Conservation (phyloP, 176 grass and related monocot genomes). For the Paspalum notatum region DNA sequence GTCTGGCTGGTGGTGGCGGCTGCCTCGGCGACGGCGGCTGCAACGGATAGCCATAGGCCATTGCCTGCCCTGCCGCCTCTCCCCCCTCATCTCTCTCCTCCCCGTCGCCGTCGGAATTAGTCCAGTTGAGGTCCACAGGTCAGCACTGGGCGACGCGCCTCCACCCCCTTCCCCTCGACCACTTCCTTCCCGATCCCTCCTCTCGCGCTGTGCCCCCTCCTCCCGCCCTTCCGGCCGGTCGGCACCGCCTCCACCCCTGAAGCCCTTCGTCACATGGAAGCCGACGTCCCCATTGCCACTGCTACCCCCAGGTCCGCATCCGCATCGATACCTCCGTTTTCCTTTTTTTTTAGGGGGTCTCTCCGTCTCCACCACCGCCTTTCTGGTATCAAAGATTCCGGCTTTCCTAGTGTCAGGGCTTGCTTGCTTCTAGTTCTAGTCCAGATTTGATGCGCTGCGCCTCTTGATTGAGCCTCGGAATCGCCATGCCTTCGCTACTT, state of each 20-base stretch:
- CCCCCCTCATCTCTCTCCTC: too few species aligned
- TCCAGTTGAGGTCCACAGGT: neutral
- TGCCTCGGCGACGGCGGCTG: too few species aligned
- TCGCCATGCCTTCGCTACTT: neutral
- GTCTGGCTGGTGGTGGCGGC: too few species aligned
- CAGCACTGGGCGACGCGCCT: neutral
- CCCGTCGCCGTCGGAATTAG: neutral
- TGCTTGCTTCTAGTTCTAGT: neutral
- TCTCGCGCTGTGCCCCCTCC: neutral
- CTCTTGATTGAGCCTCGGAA: neutral
- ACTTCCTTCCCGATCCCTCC: neutral
- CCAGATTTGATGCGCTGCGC: constrained; percentile 2
- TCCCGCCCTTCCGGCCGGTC: neutral
- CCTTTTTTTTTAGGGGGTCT: neutral
- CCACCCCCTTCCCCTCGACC: neutral
- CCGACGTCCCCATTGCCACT: constrained; percentile 56
- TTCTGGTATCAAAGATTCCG: constrained; percentile 10
- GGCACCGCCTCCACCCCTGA: neutral
- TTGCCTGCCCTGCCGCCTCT: too few species aligned
- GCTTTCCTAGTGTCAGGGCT: neutral
- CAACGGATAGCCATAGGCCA: too few species aligned
- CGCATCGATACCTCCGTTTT: neutral
- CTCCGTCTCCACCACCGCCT: neutral
- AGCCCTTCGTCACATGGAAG: constrained; percentile 48
- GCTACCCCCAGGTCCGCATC: constrained; percentile 25